A percentile compares a stretch with the other conserved stretches of the same genome.
Conservation (phyloP, 2,329 filamentous ascomycete species). For the Cercospora zeina region DNA sequence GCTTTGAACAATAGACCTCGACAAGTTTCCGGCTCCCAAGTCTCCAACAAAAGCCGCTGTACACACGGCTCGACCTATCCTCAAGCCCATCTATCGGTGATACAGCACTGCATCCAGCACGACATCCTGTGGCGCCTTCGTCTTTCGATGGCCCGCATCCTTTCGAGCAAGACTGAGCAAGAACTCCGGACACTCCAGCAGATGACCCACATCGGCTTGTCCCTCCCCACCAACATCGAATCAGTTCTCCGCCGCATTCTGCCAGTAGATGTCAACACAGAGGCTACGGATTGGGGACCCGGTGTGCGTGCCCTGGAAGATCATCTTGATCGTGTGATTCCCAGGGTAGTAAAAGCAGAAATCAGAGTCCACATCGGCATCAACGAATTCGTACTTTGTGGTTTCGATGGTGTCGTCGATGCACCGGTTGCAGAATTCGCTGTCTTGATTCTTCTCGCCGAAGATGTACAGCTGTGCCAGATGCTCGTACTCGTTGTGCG, state of each 20-base stretch:
- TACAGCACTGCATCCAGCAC: neutral
- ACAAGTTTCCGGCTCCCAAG: no score
- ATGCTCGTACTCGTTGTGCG: neutral
- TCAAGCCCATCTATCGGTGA: neutral
- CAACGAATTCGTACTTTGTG: no score
- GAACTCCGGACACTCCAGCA: conserved; percentile 1
- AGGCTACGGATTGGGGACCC: neutral
- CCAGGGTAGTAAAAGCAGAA: neutral
- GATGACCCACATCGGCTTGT: neutral
- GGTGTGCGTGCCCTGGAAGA: neutral
- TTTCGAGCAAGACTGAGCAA: neutral
- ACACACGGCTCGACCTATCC: neutral
- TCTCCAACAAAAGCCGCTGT: no score
- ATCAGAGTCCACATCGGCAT: neutral
- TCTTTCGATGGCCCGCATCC: neutral
- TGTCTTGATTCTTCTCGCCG: conserved; percentile 21
- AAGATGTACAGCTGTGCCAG: conserved; percentile 13
- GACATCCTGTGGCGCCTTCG: neutral
- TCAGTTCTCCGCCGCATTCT: neutral
- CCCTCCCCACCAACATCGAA: neutral
- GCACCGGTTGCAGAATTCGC: conserved; percentile 3
- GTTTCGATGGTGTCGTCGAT: neutral
- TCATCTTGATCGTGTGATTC: neutral
- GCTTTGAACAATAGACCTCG: no score
- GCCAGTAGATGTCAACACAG: neutral